Conservation (phyloP, 1,139 yeast genomes). For the Taphrina communis region DNA sequence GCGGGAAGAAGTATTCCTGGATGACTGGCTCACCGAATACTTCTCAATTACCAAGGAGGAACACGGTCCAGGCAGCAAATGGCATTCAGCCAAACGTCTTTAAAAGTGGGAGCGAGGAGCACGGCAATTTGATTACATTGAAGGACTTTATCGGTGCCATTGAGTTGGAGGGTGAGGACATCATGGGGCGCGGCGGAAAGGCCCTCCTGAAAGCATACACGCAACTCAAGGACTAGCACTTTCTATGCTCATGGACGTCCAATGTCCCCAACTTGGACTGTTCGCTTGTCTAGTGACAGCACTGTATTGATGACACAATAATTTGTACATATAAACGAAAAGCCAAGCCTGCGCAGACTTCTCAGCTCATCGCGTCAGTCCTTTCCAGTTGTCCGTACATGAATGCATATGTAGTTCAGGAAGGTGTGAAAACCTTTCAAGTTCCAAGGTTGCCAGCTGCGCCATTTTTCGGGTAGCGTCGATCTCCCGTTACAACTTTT, state of each 20-base stretch:
- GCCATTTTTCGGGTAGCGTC: conserved; percentile 13
- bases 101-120: conserved; percentile 28
- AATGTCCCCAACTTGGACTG: no score
- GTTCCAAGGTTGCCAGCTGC: no score
- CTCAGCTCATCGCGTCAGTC: background rate
- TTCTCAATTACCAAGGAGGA: conserved; percentile 24
- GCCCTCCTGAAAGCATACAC: conserved; percentile 33
- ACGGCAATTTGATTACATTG: conserved; percentile 17
- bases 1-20: conserved; percentile 43
- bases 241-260: background rate
- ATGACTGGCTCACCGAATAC: conserved; percentile 39
- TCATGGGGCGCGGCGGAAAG: conserved; percentile 34
- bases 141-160: conserved; percentile 36
- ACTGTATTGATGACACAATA: background rate
- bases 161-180: conserved; percentile 30
- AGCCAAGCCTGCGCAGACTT: background rate
- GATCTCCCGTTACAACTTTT: conserved; percentile 18
- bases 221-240: conserved; percentile 18
- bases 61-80: conserved; percentile 18
- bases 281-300: conserved; percentile 11
- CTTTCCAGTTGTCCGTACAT: background rate
- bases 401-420: background rate
- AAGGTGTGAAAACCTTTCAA: no score
- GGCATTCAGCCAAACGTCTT: conserved; percentile 30
- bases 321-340: background rate